Evolutionary conservation across 768 basidiomycete genomes (phyloP), one percentile per base, ranked within the genome.

Genomic region (Suillus luteus): DNA sequence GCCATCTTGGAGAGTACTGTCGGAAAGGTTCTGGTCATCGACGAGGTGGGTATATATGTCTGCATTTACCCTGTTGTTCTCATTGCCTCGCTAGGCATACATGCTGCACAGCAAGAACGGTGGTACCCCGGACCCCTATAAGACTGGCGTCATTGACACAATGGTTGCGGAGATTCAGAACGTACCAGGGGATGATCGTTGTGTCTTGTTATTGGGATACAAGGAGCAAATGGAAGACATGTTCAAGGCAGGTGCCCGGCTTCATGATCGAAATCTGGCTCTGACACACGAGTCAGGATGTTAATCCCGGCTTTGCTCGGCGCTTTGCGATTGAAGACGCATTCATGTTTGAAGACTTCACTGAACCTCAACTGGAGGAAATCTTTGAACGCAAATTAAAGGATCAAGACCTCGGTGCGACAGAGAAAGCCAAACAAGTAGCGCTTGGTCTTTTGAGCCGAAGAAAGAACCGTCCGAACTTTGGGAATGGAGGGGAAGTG

Each of bases 131-230:
- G 87, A 90, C 65, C 72, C 80, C 0, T 90, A 75, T 74, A 89
- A 89, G 66, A 87, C 87, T 1, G 81, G 86, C 0, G 89, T 91
- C 48, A 88, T 90, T 41, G 89, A 91, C 68, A 89, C 89, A 0
- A 84, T 91, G 40, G 89, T 91, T 0, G 89, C 89, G 0, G 89
- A 91, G 71, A 83, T 91, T 2, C 89, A 91, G 67, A 87, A 82
- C 55, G 80, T 81, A 0, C 86, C 86, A 0, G 88, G 89, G 3
- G 89, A 91, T 69, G 89, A 90, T 69, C 80, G 88, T 33, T 89
- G 87, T 60, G 86, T 91, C 0, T 74, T 91, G 11, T 71, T 90
- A 46, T 70, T 88, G 1, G 89, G 89, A 0, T 91, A 90, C 72
- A 83, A 85, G 63, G 78, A 83, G 5, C 79, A 89, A 67, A 90